Evolutionary conservation across 2,329 filamentous ascomycete genomes (phyloP), one percentile per base, ranked within the genome.

Genomic region (Arachnomyces sp.): DNA sequence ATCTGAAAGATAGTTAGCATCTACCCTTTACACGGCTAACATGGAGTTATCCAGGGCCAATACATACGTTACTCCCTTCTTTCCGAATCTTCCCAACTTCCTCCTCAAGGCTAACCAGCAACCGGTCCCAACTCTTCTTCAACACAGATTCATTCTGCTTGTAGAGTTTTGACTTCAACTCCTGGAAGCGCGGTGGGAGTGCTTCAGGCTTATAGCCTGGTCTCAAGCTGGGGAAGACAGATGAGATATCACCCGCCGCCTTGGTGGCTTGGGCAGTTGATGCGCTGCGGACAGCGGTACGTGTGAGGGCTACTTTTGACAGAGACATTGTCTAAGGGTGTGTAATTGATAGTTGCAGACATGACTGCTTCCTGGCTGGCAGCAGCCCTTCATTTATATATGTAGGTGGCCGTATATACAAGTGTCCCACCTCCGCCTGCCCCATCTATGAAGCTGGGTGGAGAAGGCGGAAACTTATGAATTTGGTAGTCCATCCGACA

Each of bases 161-260:
- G 28, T 68, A 66, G 2, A 68, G 40, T 1, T 43, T 42, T 18
- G 47, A 43, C 40, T 70, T 70, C 18, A 70, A 46, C 9, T 65
- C 57, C 28, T 53, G 52, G 36, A 68, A 71, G 4, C 67, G 59
- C 25, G 57, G 40, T 2, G 66, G 64, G 12, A 71, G 52, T 11
- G 66, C 61, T 36, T 64, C 55, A 1, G 63, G 56, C 36, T 63
- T 55, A 40, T 64, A 64, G 41, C 65, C 66, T 1, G 65, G 64
- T 43, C 55, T 52, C 39, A 71, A 54, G 43, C 64, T 67, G 2
- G 65, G 65, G 42, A 71, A 71, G n/a, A 70, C 65, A 8, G 64
- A 67, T 3, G 65, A 68, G 39, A 71, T 70, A 47, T 71, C 67
- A 20, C 66, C 65, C 2, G 59, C 60, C 9, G 63, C 60, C 48